These are phyloP conservation scores for Flaveria floridana DNA, from an alignment of 140 eudicot species.

Conservation along the genomic window DNA sequence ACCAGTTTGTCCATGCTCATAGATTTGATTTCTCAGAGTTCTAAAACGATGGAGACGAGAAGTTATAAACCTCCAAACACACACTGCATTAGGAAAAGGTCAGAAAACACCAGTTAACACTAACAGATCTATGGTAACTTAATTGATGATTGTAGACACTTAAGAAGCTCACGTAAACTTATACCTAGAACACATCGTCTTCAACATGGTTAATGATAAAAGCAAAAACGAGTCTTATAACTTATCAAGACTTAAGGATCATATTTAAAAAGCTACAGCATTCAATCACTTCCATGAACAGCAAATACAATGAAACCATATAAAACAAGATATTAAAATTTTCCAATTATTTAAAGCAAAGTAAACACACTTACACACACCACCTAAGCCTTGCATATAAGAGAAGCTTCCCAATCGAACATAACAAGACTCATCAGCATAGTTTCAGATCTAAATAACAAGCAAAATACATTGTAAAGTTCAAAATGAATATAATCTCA, in stretches of 20 bases:
- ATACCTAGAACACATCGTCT: constrained; percentile 13
- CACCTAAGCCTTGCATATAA: constrained; percentile 2
- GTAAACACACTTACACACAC: neutral
- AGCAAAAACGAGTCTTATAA: neutral
- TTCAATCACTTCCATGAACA: neutral
- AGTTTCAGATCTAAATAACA: constrained; percentile 19
- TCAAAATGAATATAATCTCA: neutral
- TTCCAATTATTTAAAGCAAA: neutral
- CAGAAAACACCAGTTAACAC: neutral
- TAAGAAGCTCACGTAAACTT: neutral
- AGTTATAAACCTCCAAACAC: constrained; percentile 15
- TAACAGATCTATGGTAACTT: constrained; percentile 2
- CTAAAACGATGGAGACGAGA: constrained; percentile 30
- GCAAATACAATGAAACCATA: constrained; percentile 9
- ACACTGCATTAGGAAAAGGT: constrained; percentile 29
- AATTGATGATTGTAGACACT: neutral
- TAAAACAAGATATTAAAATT: neutral
- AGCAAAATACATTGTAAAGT: neutral
- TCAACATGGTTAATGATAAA: neutral
- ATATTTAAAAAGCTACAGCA: neutral
- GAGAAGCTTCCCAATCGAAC: neutral
- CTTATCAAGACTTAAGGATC: constrained; percentile 2
- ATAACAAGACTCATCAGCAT: constrained; percentile 1
- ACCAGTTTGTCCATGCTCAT: constrained; percentile 73
- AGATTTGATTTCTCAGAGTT: neutral